A percentile compares a stretch with the other conserved stretches of the same genome.
These are phyloP conservation scores for Hypoxylon sp. DNA, from an alignment of 2,329 filamentous ascomycete genomes.

Conservation along the genomic window DNA sequence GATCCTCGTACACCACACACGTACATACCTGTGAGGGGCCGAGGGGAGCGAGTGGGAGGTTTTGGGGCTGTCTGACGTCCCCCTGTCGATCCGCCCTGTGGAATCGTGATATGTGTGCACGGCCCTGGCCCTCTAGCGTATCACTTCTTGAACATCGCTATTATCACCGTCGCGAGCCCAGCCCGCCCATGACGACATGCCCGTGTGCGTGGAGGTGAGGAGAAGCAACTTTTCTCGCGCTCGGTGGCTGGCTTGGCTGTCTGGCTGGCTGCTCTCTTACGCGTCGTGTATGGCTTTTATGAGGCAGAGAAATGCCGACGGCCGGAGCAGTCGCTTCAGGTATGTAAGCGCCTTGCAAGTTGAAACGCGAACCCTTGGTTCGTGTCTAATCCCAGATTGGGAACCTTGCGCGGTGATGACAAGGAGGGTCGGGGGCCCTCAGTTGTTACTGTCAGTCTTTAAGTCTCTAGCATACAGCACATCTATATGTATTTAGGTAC, in stretches of 20 bases:
- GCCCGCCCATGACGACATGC: conserved; percentile 11
- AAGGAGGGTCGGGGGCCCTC: too few species aligned
- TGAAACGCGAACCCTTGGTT: conserved; percentile 40
- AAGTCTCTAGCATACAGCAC: too few species aligned
- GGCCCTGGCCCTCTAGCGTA: conserved; percentile 6
- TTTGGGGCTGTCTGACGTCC: conserved; percentile 26
- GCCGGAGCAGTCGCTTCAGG: conserved; percentile 14
- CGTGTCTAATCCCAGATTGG: conserved; percentile 34
- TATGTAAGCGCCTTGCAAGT: conserved; percentile 33
- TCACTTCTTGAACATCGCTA: conserved; percentile 18
- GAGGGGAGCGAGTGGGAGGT: too few species aligned
- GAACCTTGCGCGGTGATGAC: conserved; percentile 24
- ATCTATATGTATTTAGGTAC: too few species aligned
- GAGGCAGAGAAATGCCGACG: conserved; percentile 29
- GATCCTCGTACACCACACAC: conserved; percentile 21
- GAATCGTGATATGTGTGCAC: conserved; percentile 30
- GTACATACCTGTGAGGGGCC: conserved; percentile 28
- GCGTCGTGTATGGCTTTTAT: conserved; percentile 14
- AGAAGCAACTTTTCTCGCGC: too few species aligned
- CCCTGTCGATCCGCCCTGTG: conserved; percentile 34
- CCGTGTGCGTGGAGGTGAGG: conserved; percentile 20
- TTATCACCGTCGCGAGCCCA: conserved; percentile 17
- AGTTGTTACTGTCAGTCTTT: too few species aligned
- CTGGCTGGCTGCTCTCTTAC: conserved; percentile 9
- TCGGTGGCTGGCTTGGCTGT: too few species aligned